Percentiles rank a stretch among this genome's conserved stretches.
Evolutionary conservation across 352 stramenopile genomes (phyloP).

Genomic region (Pythium volutum): DNA sequence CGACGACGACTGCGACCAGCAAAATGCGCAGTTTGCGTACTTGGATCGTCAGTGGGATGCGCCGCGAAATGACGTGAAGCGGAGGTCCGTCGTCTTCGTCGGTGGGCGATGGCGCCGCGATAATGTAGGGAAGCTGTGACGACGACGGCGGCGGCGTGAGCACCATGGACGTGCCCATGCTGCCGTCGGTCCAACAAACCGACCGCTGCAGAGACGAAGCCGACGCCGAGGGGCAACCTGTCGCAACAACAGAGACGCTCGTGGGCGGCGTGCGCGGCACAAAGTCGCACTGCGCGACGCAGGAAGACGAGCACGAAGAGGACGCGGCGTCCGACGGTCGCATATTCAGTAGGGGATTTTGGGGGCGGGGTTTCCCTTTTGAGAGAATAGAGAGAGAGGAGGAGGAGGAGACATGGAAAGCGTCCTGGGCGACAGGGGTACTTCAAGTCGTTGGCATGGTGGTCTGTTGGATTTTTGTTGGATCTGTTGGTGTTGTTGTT

Average conservation of each 20-base stretch:
- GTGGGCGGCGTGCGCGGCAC: slow-evolving; percentile 17
- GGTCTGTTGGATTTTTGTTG: background rate
- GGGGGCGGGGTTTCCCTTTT: slow-evolving; percentile 1
- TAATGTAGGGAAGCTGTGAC: background rate
- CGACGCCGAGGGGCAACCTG: background rate
- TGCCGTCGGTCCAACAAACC: background rate
- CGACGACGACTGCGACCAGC: background rate
- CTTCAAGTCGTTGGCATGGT: slow-evolving; percentile 6
- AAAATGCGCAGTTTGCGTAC: slow-evolving; percentile 17
- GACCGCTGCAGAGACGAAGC: background rate
- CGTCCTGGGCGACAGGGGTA: background rate
- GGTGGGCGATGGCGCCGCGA: background rate
- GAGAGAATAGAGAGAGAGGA: background rate
- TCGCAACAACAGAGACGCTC: slow-evolving; percentile 12
- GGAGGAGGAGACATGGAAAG: background rate
- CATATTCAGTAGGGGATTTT: background rate
- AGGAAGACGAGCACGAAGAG: too few species aligned
- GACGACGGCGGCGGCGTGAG: background rate
- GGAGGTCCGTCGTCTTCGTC: too few species aligned
- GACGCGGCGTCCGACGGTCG: background rate
- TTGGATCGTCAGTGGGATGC: slow-evolving; percentile 19
- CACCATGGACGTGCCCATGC: slow-evolving; percentile 8
- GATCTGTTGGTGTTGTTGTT: background rate
- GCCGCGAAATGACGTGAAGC: background rate
- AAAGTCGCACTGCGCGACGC: slow-evolving; percentile 16